Percentiles rank a stretch among this genome's conserved stretches.
These are phyloP conservation scores for Solanum sparsipilum DNA, from an alignment of 257 asterid genomes.

Conservation along the genomic window DNA sequence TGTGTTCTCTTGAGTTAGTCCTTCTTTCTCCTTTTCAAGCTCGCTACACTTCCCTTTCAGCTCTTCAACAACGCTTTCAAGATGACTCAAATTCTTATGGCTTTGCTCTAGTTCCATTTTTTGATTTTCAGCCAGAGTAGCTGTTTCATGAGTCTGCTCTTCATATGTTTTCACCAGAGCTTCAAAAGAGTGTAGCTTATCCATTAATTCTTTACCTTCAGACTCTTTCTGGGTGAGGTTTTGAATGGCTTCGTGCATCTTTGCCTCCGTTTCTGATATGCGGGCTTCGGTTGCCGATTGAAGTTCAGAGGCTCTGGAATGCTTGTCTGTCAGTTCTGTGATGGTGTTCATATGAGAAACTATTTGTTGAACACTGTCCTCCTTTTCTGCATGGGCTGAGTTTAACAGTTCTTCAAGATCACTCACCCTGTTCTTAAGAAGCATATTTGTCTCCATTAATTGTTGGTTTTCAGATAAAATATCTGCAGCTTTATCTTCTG, in stretches of 20 bases:
- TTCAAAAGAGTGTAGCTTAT: slow-evolving; percentile 51
- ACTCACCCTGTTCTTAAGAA: slow-evolving; percentile 35
- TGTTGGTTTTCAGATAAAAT: slow-evolving; percentile 46
- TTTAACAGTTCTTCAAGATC: slow-evolving; percentile 49
- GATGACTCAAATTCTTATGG: slow-evolving; percentile 32
- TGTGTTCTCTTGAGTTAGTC: slow-evolving; percentile 36
- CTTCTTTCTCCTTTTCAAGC: slow-evolving; percentile 40
- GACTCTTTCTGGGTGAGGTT: slow-evolving; percentile 47
- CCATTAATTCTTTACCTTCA: slow-evolving; percentile 52
- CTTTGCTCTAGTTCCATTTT: slow-evolving; percentile 49
- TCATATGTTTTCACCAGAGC: slow-evolving; percentile 43
- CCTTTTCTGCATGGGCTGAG: slow-evolving; percentile 37
- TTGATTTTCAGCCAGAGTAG: slow-evolving; percentile 29
- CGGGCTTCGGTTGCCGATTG: slow-evolving; percentile 59
- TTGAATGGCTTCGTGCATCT: slow-evolving; percentile 54
- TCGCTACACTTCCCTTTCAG: slow-evolving; percentile 30
- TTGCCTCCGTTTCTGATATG: slow-evolving; percentile 43
- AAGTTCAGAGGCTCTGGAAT: slow-evolving; percentile 50
- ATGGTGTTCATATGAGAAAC: slow-evolving; percentile 52
- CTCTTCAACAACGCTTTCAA: slow-evolving; percentile 32
- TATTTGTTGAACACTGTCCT: slow-evolving; percentile 36
- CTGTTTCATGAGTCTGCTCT: slow-evolving; percentile 46
- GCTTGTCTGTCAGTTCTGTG: slow-evolving; percentile 52
- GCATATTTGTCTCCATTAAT: slow-evolving; percentile 41
- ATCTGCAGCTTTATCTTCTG: slow-evolving; percentile 44